Percentiles rank a stretch among this genome's conserved stretches.
phyloP scores from a whole-genome alignment of 768 basidiomycete species.

The Antrodiella citrinella region DNA sequence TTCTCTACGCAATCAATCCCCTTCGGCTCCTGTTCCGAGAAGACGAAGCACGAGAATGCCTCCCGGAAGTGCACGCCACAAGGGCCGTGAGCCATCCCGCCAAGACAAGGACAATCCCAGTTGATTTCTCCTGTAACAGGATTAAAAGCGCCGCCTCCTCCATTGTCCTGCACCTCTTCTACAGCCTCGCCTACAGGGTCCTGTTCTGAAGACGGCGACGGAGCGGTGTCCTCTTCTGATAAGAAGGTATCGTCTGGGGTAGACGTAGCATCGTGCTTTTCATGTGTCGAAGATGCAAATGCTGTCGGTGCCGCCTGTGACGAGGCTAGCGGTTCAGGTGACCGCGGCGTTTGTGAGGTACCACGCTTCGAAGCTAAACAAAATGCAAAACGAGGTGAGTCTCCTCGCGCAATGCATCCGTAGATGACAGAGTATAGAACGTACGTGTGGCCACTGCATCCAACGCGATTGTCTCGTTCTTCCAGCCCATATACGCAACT shows the following conservation, averaged over 20 bases:
- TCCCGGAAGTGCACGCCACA: slow-evolving; percentile 90
- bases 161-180: slow-evolving; percentile 17
- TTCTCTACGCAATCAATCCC: slow-evolving; percentile 97
- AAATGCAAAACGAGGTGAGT: not conserved
- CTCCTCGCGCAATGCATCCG: not conserved
- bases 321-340: not conserved
- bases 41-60: slow-evolving; percentile 96
- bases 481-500: slow-evolving; percentile 27
- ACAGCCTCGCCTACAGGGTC: slow-evolving; percentile 14
- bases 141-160: slow-evolving; percentile 63
- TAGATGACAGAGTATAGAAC: slow-evolving; percentile 1
- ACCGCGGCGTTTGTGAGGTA: not conserved
- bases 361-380: slow-evolving; percentile 3
- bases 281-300: not conserved
- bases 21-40: slow-evolving; percentile 91
- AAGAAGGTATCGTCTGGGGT: slow-evolving; percentile 6
- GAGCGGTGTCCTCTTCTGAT: slow-evolving; percentile 1
- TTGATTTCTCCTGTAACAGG: slow-evolving; percentile 98
- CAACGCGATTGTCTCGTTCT: slow-evolving; percentile 17
- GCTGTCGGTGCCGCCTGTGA: not conserved
- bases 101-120: slow-evolving; percentile 99
- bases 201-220: slow-evolving; percentile 2
- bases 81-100: slow-evolving; percentile 97
- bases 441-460: slow-evolving; percentile 15
- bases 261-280: not conserved